Evolutionary conservation across 140 eudicot genomes (phyloP), one percentile per base, ranked within the genome.

Genomic region (Ambrosia hybrid): DNA sequence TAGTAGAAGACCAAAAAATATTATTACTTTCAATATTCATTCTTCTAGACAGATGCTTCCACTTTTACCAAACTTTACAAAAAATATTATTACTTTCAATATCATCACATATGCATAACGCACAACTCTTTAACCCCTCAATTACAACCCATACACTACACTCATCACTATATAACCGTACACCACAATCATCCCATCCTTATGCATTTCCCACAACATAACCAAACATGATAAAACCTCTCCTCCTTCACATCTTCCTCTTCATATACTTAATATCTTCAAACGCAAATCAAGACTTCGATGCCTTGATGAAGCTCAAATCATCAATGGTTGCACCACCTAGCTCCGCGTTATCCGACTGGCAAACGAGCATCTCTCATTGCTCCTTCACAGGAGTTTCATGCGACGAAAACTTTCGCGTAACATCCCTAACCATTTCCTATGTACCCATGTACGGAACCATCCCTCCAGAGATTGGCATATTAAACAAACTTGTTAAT

Each of bases 341-440:
- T 70, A 76, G 81, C 8, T 72, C 91, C 0, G 91, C 66, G 15
- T 87, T 91, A 38, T 43, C 48, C 41, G 87, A 91, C 87, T 91
- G 97, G 97, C 41, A 15, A 38, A 15, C 36, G 38, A 76, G 15
- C 49, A 70, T 34, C 52, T 77, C 84, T 15, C 94, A 94, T 78
- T 94, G 99, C 62, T 74, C 85, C 6, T 94, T 90, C 71, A 67
- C 91, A 39, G 99, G 99, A 17, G 85, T 94, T 49, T 66, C 90
- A 0, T 94, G 99, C 57, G 85, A 90, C 33, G 69, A 57, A 0
- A 68, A 71, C 67, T 38, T 11, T 1, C 85, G 87, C 0, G 99
- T 94, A 6, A 80, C 82, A 1, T 34, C 94, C 0, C 82, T 94
- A 13, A 67, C 75, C 57, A 57, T 94, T 51, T 76, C 90, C 2